phyloP scores from a whole-genome alignment of 768 basidiomycete genomes.

The Tylopilus plumbeoviolaceoides region DNA sequence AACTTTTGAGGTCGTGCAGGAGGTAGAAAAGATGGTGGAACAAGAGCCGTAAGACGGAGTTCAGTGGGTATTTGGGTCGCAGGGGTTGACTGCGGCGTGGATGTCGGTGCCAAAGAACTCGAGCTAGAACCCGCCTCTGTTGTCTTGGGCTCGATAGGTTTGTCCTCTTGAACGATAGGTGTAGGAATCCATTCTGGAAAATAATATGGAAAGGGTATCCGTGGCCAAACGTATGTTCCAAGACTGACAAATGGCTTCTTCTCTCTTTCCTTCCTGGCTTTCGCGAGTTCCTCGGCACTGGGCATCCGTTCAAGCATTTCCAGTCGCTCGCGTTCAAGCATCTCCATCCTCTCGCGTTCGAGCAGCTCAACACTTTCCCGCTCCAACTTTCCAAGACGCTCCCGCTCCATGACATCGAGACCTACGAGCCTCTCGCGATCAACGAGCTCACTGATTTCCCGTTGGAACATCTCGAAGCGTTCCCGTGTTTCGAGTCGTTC shows the following conservation, averaged over 20 bases:
- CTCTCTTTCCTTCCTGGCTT: slow-evolving; percentile 27
- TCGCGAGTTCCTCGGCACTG: slow-evolving; percentile 31
- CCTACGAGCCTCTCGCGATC: slow-evolving; percentile 30
- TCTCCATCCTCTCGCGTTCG: slow-evolving; percentile 28
- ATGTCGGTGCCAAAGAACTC: slow-evolving; percentile 23
- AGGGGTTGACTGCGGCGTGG: slow-evolving; percentile 6
- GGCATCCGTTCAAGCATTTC: slow-evolving; percentile 32
- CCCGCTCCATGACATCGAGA: slow-evolving; percentile 28
- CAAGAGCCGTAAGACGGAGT: slow-evolving; percentile 46
- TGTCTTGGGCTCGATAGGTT: slow-evolving; percentile 15
- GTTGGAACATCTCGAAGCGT: slow-evolving; percentile 30
- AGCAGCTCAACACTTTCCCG: slow-evolving; percentile 28
- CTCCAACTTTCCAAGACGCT: slow-evolving; percentile 26
- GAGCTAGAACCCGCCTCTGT: slow-evolving; percentile 25
- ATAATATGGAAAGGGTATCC: slow-evolving; percentile 32
- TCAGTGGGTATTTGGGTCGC: slow-evolving; percentile 26
- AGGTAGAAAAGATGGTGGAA: slow-evolving; percentile 59
- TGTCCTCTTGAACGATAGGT: slow-evolving; percentile 24
- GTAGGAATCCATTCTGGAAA: slow-evolving; percentile 33
- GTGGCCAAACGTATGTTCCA: slow-evolving; percentile 29
- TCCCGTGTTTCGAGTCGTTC: slow-evolving; percentile 25
- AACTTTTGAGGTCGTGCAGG: slow-evolving; percentile 48
- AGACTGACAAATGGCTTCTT: slow-evolving; percentile 28
- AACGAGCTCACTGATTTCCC: slow-evolving; percentile 30
- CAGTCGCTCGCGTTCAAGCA: slow-evolving; percentile 29